Percentiles rank a stretch among this genome's conserved stretches.
These are phyloP conservation scores for Fraxinus velutina DNA, from an alignment of 305 asterid genomes.

Conservation along the genomic window DNA sequence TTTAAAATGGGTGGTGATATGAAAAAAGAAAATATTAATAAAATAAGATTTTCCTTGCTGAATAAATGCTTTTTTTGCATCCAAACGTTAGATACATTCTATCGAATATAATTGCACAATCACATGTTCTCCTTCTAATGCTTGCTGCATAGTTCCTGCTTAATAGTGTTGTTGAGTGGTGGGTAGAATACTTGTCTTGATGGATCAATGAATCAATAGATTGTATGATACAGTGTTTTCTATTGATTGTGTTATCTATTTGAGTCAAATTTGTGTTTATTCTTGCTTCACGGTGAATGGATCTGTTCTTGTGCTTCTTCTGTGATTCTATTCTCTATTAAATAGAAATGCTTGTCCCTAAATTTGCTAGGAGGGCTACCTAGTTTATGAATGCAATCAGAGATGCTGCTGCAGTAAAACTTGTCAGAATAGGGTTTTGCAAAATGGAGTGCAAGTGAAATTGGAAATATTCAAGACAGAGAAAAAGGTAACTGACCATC, in stretches of 20 bases:
- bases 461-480: constrained; percentile 92
- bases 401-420: constrained; percentile 70
- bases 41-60: not conserved
- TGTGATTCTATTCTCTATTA: constrained; percentile 1
- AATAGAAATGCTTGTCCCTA: constrained; percentile 15
- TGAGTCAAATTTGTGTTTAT: not conserved
- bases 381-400: constrained; percentile 93
- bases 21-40: not conserved
- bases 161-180: constrained; percentile 1
- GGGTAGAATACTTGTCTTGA: not conserved
- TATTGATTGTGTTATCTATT: constrained; percentile 2
- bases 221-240: constrained; percentile 8
- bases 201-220: constrained; percentile 1
- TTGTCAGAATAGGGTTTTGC: constrained; percentile 93
- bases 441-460: constrained; percentile 79
- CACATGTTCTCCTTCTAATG: not conserved
- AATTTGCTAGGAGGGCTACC: constrained; percentile 81
- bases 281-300: constrained; percentile 6
- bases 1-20: not conserved
- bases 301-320: constrained; percentile 12
- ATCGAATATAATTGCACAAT: not conserved
- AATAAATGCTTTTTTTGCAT: not conserved
- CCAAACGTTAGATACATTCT: not conserved
- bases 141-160: constrained; percentile 8
- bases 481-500: constrained; percentile 52